Percentiles rank a stretch among this genome's conserved stretches.
These are phyloP conservation scores for Talaromyces trachyspermus DNA, from an alignment of 495 filamentous ascomycete species.

Conservation along the genomic window DNA sequence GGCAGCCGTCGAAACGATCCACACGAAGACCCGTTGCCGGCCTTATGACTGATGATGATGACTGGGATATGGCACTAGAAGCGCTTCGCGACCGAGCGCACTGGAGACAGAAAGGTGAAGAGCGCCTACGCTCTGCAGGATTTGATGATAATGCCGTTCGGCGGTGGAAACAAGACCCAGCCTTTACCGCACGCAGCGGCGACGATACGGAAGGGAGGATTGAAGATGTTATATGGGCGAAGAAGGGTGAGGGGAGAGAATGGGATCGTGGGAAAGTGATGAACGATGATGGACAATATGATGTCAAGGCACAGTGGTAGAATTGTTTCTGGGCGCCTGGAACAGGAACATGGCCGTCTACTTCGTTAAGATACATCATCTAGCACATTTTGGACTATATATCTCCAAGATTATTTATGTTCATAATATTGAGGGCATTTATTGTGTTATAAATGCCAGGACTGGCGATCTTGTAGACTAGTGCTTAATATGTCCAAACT, in stretches of 20 bases:
- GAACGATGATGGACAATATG: constrained; percentile 52
- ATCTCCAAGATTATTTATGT: too few species aligned
- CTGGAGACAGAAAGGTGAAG: constrained; percentile 73
- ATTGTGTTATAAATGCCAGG: too few species aligned
- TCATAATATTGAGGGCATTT: too few species aligned
- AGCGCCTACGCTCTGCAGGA: constrained; percentile 68
- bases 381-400: too few species aligned
- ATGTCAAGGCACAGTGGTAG: constrained; percentile 44
- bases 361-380: too few species aligned
- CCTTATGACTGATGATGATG: constrained; percentile 46
- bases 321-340: too few species aligned
- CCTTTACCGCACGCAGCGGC: constrained; percentile 18
- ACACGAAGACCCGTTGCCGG: constrained; percentile 31
- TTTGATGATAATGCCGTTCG: constrained; percentile 71
- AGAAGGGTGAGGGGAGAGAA: constrained; percentile 72
- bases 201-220: constrained; percentile 43
- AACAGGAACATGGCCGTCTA: too few species aligned
- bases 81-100: constrained; percentile 70
- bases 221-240: constrained; percentile 72
- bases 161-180: constrained; percentile 65
- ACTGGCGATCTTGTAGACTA: too few species aligned
- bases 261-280: constrained; percentile 87
- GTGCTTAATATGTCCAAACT: too few species aligned
- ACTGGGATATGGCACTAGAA: constrained; percentile 83
- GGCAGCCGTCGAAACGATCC: constrained; percentile 15